Conservation (phyloP, 192 early-diverging fungal genomes). For the Phycomyces nitens region DNA sequence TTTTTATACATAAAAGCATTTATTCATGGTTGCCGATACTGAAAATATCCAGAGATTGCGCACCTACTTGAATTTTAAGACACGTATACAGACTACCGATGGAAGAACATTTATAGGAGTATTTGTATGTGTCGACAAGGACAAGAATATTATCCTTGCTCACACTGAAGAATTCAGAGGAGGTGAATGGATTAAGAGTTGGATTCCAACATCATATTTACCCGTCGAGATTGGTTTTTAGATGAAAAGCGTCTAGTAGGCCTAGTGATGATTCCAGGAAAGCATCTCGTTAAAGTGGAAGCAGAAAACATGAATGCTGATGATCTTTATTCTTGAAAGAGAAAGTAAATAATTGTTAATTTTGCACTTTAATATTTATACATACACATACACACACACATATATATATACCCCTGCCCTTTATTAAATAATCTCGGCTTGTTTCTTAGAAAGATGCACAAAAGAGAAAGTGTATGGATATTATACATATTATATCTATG, state of each 20-base stretch:
- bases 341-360: not conserved
- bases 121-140: slow-evolving; percentile 73
- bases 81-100: slow-evolving; percentile 59
- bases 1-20: too few species aligned
- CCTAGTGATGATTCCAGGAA: slow-evolving; percentile 75
- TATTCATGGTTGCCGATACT: slow-evolving; percentile 24
- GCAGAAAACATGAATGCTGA: slow-evolving; percentile 44
- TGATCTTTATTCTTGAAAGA: slow-evolving; percentile 16
- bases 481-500: not conserved
- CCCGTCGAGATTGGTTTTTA: slow-evolving; percentile 22
- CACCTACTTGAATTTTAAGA: slow-evolving; percentile 48
- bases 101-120: slow-evolving; percentile 64
- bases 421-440: not conserved
- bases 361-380: too few species aligned
- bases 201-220: not conserved
- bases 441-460: not conserved
- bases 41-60: slow-evolving; percentile 44
- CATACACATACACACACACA: too few species aligned
- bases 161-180: slow-evolving; percentile 62
- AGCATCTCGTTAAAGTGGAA: slow-evolving; percentile 59
- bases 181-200: slow-evolving; percentile 32
- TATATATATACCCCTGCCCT: not conserved
- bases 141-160: slow-evolving; percentile 68
- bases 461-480: not conserved
- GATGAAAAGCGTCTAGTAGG: slow-evolving; percentile 63